Percentiles rank a stretch among this genome's conserved stretches.
These are phyloP conservation scores for Thalassiosira hispida DNA, from an alignment of 352 stramenopile genomes.

Conservation along the genomic window DNA sequence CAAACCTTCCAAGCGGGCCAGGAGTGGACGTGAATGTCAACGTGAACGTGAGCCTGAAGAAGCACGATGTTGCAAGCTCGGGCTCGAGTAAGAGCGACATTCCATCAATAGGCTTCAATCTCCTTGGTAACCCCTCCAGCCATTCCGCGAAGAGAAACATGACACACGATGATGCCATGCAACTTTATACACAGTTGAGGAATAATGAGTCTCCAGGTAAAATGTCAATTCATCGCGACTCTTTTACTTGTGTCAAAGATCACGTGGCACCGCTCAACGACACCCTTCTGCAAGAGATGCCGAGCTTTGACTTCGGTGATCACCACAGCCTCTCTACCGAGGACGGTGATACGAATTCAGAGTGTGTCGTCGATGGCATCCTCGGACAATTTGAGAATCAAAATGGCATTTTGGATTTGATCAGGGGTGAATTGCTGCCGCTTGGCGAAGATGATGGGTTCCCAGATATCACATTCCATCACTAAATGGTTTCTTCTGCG, in stretches of 20 bases:
- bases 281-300: constrained; percentile 6
- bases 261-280: background rate
- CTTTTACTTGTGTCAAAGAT: too few relatives aligned
- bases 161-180: constrained; percentile 42
- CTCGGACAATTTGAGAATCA: constrained; percentile 10
- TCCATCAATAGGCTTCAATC: background rate
- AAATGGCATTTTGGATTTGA: constrained; percentile 40
- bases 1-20: background rate
- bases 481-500: too few relatives aligned
- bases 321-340: constrained; percentile 33
- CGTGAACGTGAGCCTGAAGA: constrained; percentile 6
- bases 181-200: constrained; percentile 24
- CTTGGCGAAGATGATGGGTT: constrained; percentile 21
- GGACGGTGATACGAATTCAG: constrained; percentile 26
- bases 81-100: background rate
- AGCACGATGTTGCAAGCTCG: constrained; percentile 8
- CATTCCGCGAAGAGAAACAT: background rate
- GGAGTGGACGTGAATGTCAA: constrained; percentile 16
- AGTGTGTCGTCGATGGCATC: background rate
- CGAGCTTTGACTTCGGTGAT: constrained; percentile 37
- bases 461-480: too few relatives aligned
- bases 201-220: constrained; percentile 22
- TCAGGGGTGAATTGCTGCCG: constrained; percentile 19
- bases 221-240: too few relatives aligned
- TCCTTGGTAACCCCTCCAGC: background rate